Evolutionary conservation across 257 asterid genomes (phyloP).

Genomic region (Prunella vulgaris): DNA sequence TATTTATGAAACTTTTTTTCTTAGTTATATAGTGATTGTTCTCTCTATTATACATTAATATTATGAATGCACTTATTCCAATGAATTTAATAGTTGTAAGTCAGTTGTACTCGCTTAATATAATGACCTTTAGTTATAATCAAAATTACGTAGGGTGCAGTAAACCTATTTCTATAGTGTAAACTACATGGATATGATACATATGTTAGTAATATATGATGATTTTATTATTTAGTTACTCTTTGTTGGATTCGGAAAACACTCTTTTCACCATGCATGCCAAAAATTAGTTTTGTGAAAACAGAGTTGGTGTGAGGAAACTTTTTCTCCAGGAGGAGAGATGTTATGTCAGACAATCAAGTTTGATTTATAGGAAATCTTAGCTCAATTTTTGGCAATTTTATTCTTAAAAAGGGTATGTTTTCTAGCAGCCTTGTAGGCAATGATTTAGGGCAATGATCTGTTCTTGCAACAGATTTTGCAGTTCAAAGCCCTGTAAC

Average conservation of each 20-base stretch:
- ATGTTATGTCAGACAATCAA: background rate
- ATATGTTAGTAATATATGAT: background rate
- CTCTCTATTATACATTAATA: background rate
- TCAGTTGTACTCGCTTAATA: background rate
- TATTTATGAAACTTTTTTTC: background rate
- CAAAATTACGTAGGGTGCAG: background rate
- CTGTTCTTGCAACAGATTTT: background rate
- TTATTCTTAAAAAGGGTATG: background rate
- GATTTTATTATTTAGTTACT: background rate
- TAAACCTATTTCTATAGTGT: background rate
- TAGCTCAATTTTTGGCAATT: background rate
- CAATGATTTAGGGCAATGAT: background rate
- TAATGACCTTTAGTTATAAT: background rate
- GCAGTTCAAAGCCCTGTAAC: background rate
- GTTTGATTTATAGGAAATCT: background rate
- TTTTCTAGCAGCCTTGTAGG: background rate
- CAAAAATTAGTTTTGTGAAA: background rate
- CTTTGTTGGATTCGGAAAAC: background rate
- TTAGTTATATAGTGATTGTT: background rate
- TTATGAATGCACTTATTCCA: background rate
- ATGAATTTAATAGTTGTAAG: no score
- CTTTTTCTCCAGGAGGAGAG: background rate
- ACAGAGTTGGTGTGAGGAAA: no score
- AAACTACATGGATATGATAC: background rate
- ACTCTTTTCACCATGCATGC: background rate